Base-by-base conservation (phyloP, 2,329 filamentous ascomycete species). In the Fusarium pseudocircinatum region DNA sequence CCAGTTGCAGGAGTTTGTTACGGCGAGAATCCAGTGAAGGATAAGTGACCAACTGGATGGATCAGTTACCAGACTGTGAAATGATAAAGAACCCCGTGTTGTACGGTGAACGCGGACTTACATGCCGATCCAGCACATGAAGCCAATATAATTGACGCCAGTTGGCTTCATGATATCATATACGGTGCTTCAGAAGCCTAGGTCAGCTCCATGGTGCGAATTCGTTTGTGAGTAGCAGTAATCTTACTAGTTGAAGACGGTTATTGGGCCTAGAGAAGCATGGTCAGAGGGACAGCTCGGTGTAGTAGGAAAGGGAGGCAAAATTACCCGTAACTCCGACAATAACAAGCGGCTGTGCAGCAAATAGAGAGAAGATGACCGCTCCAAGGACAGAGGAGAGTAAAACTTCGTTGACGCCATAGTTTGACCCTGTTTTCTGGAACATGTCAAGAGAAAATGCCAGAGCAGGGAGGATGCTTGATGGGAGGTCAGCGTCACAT, bases 381-480 rank as follows among this genome's bases (percentile, higher is more conserved):
- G 94, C 89, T 5, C 93, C 95, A 13, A 97, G 85, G 4, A 97
- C 94, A 4, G 94, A 97, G 12, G 95, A 88, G 42, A 97, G 85
- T n/a, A 97, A 85, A 5, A 96, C 94, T 83, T 97, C 95, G 80
- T 97, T 97, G 65, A 97, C 94, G 57, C 95, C 94, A 78, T 94
- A 97, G 75, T 93, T 93, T 82, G 92, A 92, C 69, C 92, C 86
- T 1, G 94, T 97, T 83, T 95, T 96, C 69, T 92, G 92, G 79
- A 97, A 96, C 95, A 97, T 97, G 82, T 97, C 94, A 60, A 97
- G 87, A 4, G 94, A 96, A 83, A 97, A 97, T 53, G 95, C 95
- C 67, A 97, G 84, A 3, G 95, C 94, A 2, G 95, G 94, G 18
- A 97, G 84, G 78, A 97, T 96, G 83, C 94, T 96, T 58, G 22